Evolutionary conservation across 225 moss, liverwort and hornwort genomes (phyloP).

Genomic region (Marchantia polymorpha): DNA sequence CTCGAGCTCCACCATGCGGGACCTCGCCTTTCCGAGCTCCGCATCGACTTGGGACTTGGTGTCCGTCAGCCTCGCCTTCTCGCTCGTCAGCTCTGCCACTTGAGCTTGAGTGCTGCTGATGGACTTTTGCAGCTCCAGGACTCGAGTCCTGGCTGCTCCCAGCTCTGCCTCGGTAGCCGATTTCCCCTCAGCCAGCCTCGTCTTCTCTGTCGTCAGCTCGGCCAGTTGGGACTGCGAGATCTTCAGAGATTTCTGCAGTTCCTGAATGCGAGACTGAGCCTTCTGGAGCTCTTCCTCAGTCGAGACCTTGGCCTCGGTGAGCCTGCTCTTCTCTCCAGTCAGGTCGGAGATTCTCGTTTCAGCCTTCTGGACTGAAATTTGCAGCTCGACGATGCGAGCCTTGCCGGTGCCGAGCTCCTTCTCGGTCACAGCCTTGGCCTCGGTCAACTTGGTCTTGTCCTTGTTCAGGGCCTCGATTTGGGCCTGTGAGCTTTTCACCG

Average conservation of each 20-base stretch:
- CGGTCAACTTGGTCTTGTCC: constrained; percentile 13
- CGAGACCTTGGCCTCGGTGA: constrained; percentile 2
- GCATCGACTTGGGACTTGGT: constrained; percentile 7
- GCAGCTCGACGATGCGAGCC: constrained; percentile 12
- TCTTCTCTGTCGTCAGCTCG: constrained; percentile 11
- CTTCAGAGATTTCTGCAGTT: constrained; percentile 7
- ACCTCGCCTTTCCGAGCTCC: constrained; percentile 14
- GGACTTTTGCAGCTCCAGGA: constrained; percentile 22
- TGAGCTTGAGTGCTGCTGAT: constrained; percentile 1
- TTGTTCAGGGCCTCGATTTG: constrained; percentile 5
- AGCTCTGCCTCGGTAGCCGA: constrained; percentile 10
- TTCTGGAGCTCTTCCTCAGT: not conserved
- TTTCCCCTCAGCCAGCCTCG: constrained; percentile 14
- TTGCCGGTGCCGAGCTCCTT: constrained; percentile 6
- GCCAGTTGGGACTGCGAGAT: not conserved
- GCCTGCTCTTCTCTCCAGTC: constrained; percentile 12
- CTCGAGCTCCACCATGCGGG: constrained; percentile 7
- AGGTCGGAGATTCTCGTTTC: constrained; percentile 12
- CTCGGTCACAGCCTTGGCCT: constrained; percentile 7
- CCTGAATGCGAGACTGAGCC: constrained; percentile 10
- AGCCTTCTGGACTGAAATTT: constrained; percentile 13
- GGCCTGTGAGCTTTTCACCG: constrained; percentile 1
- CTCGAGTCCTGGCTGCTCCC: not conserved
- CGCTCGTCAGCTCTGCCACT: not conserved
- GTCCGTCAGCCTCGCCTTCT: constrained; percentile 16